phyloP scores from a whole-genome alignment of 2,329 filamentous ascomycete genomes.

The Nothomitra cinnamomea region DNA sequence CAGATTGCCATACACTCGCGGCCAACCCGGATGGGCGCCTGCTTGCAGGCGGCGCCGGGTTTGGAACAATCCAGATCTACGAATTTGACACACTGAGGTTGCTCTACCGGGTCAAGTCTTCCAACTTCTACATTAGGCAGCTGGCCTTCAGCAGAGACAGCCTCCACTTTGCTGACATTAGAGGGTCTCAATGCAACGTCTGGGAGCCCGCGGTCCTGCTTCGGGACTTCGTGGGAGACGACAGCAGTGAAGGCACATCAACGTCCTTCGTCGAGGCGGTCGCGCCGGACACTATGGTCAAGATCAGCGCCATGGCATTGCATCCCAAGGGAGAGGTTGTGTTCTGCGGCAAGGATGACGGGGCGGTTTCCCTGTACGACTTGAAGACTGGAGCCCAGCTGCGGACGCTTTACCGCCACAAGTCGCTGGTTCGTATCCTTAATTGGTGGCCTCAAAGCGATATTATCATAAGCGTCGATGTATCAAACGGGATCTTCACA shows the following conservation, averaged over 20 bases:
- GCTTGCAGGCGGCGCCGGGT: conserved; percentile 15
- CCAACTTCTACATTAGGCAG: conserved; percentile 16
- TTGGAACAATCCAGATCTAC: conserved; percentile 17
- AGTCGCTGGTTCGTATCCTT: conserved; percentile 15
- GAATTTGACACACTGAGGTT: conserved; percentile 17
- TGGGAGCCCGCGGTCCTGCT: conserved; percentile 17
- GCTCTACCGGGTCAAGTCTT: conserved; percentile 16
- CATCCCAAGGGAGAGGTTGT: conserved; percentile 14
- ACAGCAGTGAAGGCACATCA: conserved; percentile 12
- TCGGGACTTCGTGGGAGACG: conserved; percentile 15
- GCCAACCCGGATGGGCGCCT: conserved; percentile 15
- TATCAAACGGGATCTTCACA: conserved; percentile 14
- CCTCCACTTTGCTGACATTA: conserved; percentile 20
- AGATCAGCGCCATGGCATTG: conserved; percentile 17
- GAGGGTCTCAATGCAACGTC: conserved; percentile 21
- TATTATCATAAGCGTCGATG: conserved; percentile 17
- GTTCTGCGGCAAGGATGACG: conserved; percentile 23
- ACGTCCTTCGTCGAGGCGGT: conserved; percentile 15
- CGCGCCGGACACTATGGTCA: conserved; percentile 14
- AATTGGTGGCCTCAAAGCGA: conserved; percentile 13
- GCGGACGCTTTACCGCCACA: conserved; percentile 17
- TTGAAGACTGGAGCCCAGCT: conserved; percentile 14
- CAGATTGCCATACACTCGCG: conserved; percentile 18
- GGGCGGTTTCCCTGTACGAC: conserved; percentile 19
- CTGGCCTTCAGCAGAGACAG: conserved; percentile 19